Evolutionary conservation across 257 asterid genomes (phyloP).

Genomic region (Datura wrightii): DNA sequence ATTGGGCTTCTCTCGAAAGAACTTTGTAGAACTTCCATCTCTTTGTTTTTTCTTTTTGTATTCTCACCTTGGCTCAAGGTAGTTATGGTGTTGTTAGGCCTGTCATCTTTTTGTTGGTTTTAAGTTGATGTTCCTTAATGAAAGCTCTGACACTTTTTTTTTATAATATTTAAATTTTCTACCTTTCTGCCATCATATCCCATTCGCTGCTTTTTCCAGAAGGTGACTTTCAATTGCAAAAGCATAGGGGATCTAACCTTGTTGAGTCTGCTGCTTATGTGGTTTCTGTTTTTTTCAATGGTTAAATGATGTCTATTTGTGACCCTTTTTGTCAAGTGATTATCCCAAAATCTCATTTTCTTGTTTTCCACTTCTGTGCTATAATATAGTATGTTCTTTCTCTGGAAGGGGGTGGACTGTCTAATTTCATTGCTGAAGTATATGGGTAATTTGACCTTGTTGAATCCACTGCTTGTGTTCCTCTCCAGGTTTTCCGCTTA

Average conservation of each 20-base stretch:
- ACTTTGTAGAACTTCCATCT: too few relatives aligned
- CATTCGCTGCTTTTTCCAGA: not conserved
- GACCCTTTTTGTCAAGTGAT: not conserved
- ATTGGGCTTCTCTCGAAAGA: not conserved
- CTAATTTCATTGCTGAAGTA: not conserved
- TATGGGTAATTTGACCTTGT: not conserved
- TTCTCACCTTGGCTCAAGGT: not conserved
- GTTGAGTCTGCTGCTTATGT: not conserved
- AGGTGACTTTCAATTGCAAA: not conserved
- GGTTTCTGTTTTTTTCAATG: not conserved
- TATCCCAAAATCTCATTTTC: not conserved
- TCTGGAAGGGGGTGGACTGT: not conserved
- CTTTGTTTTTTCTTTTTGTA: not conserved
- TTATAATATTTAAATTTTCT: not conserved
- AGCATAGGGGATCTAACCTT: not conserved
- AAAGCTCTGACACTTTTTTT: not conserved
- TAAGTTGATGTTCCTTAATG: not conserved
- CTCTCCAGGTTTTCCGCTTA: not conserved
- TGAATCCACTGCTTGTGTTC: not conserved
- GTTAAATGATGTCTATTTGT: not conserved
- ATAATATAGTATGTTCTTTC: not conserved
- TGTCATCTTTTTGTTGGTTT: not conserved
- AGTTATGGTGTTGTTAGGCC: not conserved
- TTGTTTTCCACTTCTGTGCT: not conserved
- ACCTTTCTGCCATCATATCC: not conserved